Conservation (phyloP, 257 asterid species). For the Plectranthus barbatus region DNA sequence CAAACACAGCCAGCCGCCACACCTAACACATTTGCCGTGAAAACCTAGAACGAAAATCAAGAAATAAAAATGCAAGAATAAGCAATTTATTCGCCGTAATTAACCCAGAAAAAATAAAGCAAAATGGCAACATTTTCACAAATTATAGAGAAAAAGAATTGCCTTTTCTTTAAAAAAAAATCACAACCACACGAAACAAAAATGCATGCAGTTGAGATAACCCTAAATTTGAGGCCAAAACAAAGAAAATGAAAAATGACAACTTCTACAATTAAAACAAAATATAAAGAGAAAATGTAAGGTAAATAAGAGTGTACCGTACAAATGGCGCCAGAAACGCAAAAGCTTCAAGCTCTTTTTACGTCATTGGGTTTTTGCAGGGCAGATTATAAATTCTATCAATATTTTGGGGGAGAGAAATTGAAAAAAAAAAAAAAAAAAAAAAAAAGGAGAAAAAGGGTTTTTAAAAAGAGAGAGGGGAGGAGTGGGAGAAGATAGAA, state of each 20-base stretch:
- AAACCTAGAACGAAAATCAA: background rate
- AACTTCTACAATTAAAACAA: background rate
- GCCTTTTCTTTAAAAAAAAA: background rate
- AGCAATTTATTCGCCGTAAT: background rate
- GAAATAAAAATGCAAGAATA: too few relatives aligned
- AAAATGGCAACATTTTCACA: background rate
- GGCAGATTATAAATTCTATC: background rate
- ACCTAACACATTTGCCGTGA: background rate
- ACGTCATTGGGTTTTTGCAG: slow-evolving; percentile 31
- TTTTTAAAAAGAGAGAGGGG: background rate
- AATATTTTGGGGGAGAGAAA: slow-evolving; percentile 4
- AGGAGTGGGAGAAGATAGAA: slow-evolving; percentile 40
- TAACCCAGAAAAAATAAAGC: background rate
- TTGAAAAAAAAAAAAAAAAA: background rate
- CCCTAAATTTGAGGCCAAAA: too few relatives aligned
- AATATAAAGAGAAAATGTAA: background rate
- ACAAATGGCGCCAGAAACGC: slow-evolving; percentile 5
- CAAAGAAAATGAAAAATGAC: background rate
- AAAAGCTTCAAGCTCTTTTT: slow-evolving; percentile 23
- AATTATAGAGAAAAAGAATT: too few relatives aligned
- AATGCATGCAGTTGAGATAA: background rate
- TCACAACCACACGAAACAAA: background rate
- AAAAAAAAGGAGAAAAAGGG: background rate
- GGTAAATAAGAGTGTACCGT: slow-evolving; percentile 8
- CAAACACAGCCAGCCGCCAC: background rate